phyloP scores from a whole-genome alignment of 495 filamentous ascomycete genomes.

The Podospora bellae-mahoneyi region DNA sequence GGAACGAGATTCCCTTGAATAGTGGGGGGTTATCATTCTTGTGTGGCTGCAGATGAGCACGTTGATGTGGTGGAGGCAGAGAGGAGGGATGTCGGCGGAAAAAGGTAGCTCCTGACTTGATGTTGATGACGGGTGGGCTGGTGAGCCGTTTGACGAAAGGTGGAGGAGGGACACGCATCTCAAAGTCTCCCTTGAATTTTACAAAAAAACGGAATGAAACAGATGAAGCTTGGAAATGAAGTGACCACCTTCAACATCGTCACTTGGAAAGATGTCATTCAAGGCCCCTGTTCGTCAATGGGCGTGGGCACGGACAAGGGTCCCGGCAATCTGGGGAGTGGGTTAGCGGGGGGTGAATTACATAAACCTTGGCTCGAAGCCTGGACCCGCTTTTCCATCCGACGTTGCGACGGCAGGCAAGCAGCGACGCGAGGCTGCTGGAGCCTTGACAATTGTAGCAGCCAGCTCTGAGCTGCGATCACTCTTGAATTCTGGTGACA shows the following conservation, averaged over 20 bases:
- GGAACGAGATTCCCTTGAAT: not conserved
- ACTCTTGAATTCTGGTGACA: not conserved
- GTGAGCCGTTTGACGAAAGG: constrained; percentile 20
- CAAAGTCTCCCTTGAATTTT: constrained; percentile 20
- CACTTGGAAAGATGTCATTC: not conserved
- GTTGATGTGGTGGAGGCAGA: constrained; percentile 27
- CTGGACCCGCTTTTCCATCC: not conserved
- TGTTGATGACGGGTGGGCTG: constrained; percentile 59
- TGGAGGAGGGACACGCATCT: constrained; percentile 34
- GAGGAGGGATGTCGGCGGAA: constrained; percentile 67
- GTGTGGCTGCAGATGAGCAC: constrained; percentile 8
- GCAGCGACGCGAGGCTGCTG: constrained; percentile 39
- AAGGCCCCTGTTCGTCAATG: not conserved
- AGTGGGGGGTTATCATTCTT: constrained; percentile 4
- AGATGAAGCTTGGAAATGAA: not conserved
- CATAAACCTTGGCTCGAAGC: not conserved
- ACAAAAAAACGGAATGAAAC: not conserved
- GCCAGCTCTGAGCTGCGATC: constrained; percentile 6
- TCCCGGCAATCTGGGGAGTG: not conserved
- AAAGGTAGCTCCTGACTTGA: constrained; percentile 68
- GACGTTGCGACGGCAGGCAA: not conserved
- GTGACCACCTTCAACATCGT: not conserved
- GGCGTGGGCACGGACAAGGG: not conserved
- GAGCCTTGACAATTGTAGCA: constrained; percentile 36
- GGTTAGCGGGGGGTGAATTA: not conserved